phyloP scores from a whole-genome alignment of 495 filamentous ascomycete species.

The Schizothecium vesticola region DNA sequence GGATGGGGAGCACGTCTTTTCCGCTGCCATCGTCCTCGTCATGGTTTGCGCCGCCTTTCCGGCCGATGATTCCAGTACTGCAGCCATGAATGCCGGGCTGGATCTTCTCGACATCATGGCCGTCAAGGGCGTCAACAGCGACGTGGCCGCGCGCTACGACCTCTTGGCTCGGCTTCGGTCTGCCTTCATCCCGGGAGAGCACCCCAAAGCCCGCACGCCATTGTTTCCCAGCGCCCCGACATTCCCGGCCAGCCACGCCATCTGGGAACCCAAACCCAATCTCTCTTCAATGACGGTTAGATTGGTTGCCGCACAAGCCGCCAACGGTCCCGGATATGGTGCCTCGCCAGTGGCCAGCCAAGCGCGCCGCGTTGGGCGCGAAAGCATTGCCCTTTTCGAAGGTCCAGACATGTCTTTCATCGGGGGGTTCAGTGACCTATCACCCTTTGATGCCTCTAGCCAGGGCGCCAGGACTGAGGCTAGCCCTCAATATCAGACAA shows the following conservation, averaged over 20 bases:
- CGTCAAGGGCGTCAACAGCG: slow-evolving; percentile 40
- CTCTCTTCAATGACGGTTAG: not conserved
- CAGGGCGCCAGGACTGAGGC: not conserved
- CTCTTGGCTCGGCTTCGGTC: slow-evolving; percentile 26
- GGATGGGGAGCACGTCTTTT: slow-evolving; percentile 47
- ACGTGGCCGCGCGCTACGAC: slow-evolving; percentile 39
- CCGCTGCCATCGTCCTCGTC: slow-evolving; percentile 43
- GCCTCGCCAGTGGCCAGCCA: not conserved
- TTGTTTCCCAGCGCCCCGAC: not conserved
- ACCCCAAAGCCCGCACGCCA: not conserved
- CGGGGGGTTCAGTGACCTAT: not conserved
- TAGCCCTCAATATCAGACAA: not conserved
- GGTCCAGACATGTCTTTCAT: not conserved
- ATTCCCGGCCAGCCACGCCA: not conserved
- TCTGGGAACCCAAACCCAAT: not conserved
- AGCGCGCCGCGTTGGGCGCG: not conserved
- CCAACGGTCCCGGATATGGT: not conserved
- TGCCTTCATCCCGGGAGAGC: slow-evolving; percentile 12
- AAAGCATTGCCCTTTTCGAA: not conserved
- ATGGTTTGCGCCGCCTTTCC: slow-evolving; percentile 49
- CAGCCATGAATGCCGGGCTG: slow-evolving; percentile 40
- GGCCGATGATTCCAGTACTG: slow-evolving; percentile 30
- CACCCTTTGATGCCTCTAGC: not conserved
- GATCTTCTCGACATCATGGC: slow-evolving; percentile 42
- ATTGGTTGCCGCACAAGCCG: not conserved